Evolutionary conservation across 306 rosid genomes (phyloP).

Genomic region (Carpinus fangiana): DNA sequence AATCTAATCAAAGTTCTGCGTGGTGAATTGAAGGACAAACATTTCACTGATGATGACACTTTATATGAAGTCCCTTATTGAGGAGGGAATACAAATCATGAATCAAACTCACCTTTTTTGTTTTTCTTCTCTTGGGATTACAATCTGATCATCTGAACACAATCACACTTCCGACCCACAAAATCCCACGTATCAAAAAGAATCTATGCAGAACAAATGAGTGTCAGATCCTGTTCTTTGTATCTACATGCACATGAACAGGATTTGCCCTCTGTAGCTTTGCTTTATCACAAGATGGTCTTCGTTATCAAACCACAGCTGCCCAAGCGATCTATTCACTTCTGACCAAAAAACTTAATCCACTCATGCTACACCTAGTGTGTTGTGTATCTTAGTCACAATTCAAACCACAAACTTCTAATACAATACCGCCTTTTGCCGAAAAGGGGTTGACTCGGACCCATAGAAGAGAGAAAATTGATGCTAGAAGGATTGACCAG

Average conservation of each 20-base stretch:
- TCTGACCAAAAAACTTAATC: conserved; percentile 6
- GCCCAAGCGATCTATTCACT: conserved; percentile 17
- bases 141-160: conserved; percentile 27
- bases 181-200: conserved; percentile 40
- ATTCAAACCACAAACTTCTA: conserved; percentile 84
- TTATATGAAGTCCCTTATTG: conserved; percentile 31
- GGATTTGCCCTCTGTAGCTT: conserved; percentile 4
- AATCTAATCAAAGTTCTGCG: background rate
- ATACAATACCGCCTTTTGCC: conserved; percentile 53
- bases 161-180: conserved; percentile 28
- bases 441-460: conserved; percentile 88
- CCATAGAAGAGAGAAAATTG: conserved; percentile 80
- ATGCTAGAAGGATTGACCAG: conserved; percentile 85
- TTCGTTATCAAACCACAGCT: background rate
- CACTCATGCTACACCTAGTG: conserved; percentile 25
- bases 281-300: background rate
- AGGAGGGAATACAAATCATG: conserved; percentile 24
- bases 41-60: conserved; percentile 13
- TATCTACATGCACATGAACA: conserved; percentile 47
- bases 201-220: conserved; percentile 35
- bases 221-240: conserved; percentile 36
- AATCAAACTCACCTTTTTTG: conserved; percentile 24
- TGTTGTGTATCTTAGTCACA: conserved; percentile 48
- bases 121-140: conserved; percentile 22
- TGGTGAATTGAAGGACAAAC: background rate